A percentile compares a stretch with the other conserved stretches of the same genome.
These are phyloP conservation scores for Solanum etuberosum DNA, from an alignment of 257 asterid species.

Conservation along the genomic window DNA sequence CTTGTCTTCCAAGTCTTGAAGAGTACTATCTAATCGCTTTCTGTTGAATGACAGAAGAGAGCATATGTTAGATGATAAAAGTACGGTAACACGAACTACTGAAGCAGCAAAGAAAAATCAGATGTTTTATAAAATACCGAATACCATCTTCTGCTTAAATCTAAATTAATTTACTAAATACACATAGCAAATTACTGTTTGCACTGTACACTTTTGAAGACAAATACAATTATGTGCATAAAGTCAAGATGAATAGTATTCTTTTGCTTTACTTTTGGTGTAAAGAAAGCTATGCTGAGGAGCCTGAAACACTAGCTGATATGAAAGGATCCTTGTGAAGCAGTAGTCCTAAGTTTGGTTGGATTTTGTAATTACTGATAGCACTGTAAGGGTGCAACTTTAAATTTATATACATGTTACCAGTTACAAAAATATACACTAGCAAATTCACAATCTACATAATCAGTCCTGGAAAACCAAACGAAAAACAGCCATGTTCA, in stretches of 20 bases:
- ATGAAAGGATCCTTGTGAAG: background rate
- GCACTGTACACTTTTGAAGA: background rate
- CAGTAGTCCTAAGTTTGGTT: background rate
- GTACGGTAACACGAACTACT: background rate
- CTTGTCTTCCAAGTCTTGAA: slow-evolving; percentile 89
- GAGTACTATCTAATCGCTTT: slow-evolving; percentile 74
- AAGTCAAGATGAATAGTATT: background rate
- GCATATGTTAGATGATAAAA: background rate
- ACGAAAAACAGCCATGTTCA: background rate
- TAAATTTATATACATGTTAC: background rate
- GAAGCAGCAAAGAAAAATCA: background rate
- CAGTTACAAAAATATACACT: background rate
- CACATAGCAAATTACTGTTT: background rate
- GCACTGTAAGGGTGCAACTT: background rate
- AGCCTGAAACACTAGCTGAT: background rate
- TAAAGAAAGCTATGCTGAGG: background rate
- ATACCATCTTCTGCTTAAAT: background rate
- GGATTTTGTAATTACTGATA: background rate
- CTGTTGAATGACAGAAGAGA: slow-evolving; percentile 27
- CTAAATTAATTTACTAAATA: background rate
- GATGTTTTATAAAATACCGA: background rate
- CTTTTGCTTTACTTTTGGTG: background rate
- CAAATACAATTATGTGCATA: background rate
- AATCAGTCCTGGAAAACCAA: background rate
- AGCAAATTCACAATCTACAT: background rate